Base-by-base conservation (phyloP, 305 asterid genomes). In the Rubia balearica region DNA sequence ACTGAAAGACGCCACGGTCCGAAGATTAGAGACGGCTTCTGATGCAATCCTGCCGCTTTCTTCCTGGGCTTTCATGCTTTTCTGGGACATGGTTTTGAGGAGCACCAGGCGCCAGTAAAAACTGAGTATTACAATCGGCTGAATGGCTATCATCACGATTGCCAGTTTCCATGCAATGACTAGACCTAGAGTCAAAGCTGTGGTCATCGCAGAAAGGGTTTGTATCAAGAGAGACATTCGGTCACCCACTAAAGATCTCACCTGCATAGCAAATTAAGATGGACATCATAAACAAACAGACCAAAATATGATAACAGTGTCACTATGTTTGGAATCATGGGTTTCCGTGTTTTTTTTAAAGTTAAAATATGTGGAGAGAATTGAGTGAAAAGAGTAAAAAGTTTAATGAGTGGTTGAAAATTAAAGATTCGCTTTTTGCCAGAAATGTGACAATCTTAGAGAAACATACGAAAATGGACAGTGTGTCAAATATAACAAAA, bases 41-140 rank as follows among this genome's bases (percentile, higher is more conserved):
- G 91, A 92, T 0, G 99, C 99, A 0, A 94, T 83, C 79, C 87
- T 94, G 83, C 99, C 88, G 63, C 96, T 89, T 76, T 88, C 92
- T 6, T 82, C 87, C 71, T 94, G 98, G 24, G 99, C 80, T 77
- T 91, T 88, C 43, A 87, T 84, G 10, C 96, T 90, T 68, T 91
- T 81, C 16, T 79, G 77, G 1, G 97, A 88, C 96, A 89, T 88
- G 83, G 85, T 89, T 72, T 87, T 94, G 8, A 89, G 86, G 27
- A 94, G 81, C 49, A 82, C 90, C 0, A 87, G 83, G 71, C 84
- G 21, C 57, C 92, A 76, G 75, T 82, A 69, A 87, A 95, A 71
- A 72, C 87, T 81, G 90, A 90, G 9, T 85, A 91, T 85, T 81
- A 91, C 83, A 6, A 91, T 65, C 7, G 99, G 99, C 38, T 94